These are phyloP conservation scores for Phialemoniopsis sp. DNA, from an alignment of 2,329 filamentous ascomycete species.

Conservation along the genomic window DNA sequence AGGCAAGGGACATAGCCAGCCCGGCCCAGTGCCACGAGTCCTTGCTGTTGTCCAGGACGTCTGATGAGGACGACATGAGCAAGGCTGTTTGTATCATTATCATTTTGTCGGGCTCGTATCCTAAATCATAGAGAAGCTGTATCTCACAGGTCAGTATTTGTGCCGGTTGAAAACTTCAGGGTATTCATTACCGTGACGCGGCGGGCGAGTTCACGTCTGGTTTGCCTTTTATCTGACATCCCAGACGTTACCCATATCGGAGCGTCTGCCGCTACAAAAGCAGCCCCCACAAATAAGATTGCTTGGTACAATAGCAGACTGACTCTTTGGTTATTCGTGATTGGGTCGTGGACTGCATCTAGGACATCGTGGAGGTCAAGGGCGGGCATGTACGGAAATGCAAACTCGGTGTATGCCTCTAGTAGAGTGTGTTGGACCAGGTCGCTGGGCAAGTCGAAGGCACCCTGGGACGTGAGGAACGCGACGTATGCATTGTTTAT, in stretches of 20 bases:
- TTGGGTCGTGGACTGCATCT: constrained; percentile 55
- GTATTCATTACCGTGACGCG: constrained; percentile 56
- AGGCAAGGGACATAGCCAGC: constrained; percentile 62
- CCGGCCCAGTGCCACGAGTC: constrained; percentile 73
- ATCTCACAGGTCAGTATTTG: constrained; percentile 7
- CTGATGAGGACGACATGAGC: constrained; percentile 67
- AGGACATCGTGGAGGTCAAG: constrained; percentile 64
- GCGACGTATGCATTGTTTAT: too few species aligned
- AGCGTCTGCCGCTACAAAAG: constrained; percentile 82
- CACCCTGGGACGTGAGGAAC: constrained; percentile 81
- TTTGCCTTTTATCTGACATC: constrained; percentile 77
- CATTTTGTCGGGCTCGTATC: constrained; percentile 65
- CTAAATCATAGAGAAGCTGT: constrained; percentile 64
- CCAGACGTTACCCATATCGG: constrained; percentile 70
- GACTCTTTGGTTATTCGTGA: constrained; percentile 66
- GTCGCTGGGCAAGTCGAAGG: constrained; percentile 68
- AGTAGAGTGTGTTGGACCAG: constrained; percentile 76
- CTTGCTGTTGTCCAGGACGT: constrained; percentile 66
- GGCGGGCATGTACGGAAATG: constrained; percentile 91
- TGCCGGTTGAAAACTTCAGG: constrained; percentile 52
- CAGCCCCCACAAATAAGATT: constrained; percentile 88
- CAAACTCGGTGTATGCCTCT: constrained; percentile 79
- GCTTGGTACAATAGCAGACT: constrained; percentile 90
- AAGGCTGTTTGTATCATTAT: constrained; percentile 61
- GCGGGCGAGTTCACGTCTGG: constrained; percentile 70